phyloP scores from a whole-genome alignment of 2,329 filamentous ascomycete genomes.

The Shiraia sp. region DNA sequence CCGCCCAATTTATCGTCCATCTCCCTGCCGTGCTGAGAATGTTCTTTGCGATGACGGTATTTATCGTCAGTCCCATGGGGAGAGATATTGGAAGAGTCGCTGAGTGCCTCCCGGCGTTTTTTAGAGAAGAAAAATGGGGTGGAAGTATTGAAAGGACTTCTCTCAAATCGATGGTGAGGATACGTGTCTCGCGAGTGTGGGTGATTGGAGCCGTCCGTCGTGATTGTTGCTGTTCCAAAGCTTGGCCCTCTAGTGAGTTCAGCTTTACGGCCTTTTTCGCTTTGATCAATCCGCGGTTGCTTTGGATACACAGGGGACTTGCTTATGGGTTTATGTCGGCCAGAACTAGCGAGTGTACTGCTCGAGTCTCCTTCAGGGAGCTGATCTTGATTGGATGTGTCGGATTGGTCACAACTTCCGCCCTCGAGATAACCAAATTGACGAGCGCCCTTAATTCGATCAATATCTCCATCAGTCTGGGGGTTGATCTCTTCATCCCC shows the following conservation, averaged over 20 bases:
- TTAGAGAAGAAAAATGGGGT: constrained; percentile 15
- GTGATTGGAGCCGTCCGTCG: constrained; percentile 38
- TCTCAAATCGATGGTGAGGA: constrained; percentile 33
- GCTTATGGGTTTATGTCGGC: constrained; percentile 15
- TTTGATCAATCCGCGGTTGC: constrained; percentile 36
- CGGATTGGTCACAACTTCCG: constrained; percentile 40
- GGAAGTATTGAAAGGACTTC: constrained; percentile 39
- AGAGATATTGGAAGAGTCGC: constrained; percentile 14
- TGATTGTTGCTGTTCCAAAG: constrained; percentile 39
- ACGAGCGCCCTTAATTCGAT: constrained; percentile 47
- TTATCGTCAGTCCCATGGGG: constrained; percentile 3
- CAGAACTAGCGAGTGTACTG: not conserved
- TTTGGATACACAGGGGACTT: constrained; percentile 21
- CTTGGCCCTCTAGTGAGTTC: constrained; percentile 35
- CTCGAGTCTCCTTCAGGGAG: constrained; percentile 17
- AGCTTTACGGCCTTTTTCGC: constrained; percentile 35
- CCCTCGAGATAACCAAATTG: constrained; percentile 49
- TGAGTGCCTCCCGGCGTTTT: constrained; percentile 17
- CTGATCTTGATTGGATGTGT: constrained; percentile 34
- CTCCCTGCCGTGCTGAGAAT: constrained; percentile 5
- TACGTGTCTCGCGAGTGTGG: constrained; percentile 36
- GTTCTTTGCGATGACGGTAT: constrained; percentile 7
- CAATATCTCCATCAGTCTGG: constrained; percentile 36
- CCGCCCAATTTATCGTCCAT: constrained; percentile 5
- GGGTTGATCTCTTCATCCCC: constrained; percentile 36